phyloP scores from a whole-genome alignment of 305 asterid species.

The Fraxinus greggii region DNA sequence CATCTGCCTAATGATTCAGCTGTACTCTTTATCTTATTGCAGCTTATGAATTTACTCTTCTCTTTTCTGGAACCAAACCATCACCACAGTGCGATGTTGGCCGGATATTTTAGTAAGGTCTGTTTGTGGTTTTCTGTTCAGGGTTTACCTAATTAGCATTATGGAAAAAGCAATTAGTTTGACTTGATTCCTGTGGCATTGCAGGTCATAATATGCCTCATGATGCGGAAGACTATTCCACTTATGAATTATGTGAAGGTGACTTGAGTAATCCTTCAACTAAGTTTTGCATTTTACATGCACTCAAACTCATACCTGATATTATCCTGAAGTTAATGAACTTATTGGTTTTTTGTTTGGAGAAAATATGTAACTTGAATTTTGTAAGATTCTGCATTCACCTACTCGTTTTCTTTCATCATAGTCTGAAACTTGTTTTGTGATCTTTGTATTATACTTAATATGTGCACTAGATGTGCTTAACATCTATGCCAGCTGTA shows the following conservation, averaged over 20 bases:
- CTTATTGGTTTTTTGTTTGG: background rate
- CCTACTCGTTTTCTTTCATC: constrained; percentile 10
- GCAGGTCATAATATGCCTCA: constrained; percentile 93
- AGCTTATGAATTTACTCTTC: constrained; percentile 93
- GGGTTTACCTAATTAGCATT: constrained; percentile 17
- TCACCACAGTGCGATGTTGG: constrained; percentile 80
- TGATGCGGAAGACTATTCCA: constrained; percentile 80
- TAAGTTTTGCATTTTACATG: background rate
- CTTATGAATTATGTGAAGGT: constrained; percentile 98
- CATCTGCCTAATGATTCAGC: constrained; percentile 24
- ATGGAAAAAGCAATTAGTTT: constrained; percentile 27
- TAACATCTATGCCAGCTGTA: background rate
- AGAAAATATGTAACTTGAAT: background rate
- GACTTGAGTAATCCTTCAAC: constrained; percentile 10
- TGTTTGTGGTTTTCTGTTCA: constrained; percentile 5
- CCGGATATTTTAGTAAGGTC: constrained; percentile 99
- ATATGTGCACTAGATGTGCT: background rate
- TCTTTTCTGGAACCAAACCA: constrained; percentile 91
- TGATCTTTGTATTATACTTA: background rate
- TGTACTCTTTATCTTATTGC: constrained; percentile 35
- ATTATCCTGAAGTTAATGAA: background rate
- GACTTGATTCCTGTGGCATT: constrained; percentile 29
- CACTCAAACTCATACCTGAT: background rate
- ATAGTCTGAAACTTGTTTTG: constrained; percentile 6
- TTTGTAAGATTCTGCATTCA: background rate